Evolutionary conservation across 1,284 basidiomycete genomes (phyloP).

Genomic region (Apiotrichum porosum): DNA sequence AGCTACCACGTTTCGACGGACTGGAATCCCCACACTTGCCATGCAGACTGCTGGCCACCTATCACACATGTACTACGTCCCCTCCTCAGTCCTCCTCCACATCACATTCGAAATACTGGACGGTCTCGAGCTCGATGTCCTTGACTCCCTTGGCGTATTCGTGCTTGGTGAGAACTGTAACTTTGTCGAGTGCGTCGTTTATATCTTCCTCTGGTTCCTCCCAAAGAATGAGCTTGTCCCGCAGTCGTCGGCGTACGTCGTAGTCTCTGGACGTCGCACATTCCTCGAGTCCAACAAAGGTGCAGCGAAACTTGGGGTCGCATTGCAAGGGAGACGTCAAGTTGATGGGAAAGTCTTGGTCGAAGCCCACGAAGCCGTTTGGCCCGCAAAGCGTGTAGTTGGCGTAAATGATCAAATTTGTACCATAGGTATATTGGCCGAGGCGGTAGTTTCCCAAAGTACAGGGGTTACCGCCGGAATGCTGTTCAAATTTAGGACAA

Average conservation of each 20-base stretch:
- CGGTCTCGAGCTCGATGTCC: not conserved
- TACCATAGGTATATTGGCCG: too few relatives aligned
- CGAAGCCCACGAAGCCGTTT: not conserved
- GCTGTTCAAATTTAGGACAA: not conserved
- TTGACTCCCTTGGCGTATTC: not conserved
- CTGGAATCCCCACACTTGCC: too few relatives aligned
- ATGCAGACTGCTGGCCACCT: too few relatives aligned
- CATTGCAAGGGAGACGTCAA: not conserved
- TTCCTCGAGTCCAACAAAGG: not conserved
- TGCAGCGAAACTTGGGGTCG: not conserved
- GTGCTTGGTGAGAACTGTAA: not conserved
- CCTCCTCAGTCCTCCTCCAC: too few relatives aligned
- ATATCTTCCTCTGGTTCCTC: not conserved
- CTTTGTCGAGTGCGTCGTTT: not conserved
- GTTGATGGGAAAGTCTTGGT: not conserved
- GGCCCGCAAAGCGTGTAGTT: not conserved
- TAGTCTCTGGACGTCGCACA: too few relatives aligned
- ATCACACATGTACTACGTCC: too few relatives aligned
- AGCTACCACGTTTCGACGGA: too few relatives aligned
- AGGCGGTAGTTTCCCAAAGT: too few relatives aligned
- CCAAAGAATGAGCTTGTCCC: too few relatives aligned
- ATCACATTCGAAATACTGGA: too few relatives aligned
- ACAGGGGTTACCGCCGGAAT: too few relatives aligned
- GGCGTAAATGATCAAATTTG: too few relatives aligned
- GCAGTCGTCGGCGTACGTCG: not conserved